Evolutionary conservation across 1,139 yeast species (phyloP), one percentile per base, ranked within the genome.

Genomic region (Nakaseomyces bracarensis): DNA sequence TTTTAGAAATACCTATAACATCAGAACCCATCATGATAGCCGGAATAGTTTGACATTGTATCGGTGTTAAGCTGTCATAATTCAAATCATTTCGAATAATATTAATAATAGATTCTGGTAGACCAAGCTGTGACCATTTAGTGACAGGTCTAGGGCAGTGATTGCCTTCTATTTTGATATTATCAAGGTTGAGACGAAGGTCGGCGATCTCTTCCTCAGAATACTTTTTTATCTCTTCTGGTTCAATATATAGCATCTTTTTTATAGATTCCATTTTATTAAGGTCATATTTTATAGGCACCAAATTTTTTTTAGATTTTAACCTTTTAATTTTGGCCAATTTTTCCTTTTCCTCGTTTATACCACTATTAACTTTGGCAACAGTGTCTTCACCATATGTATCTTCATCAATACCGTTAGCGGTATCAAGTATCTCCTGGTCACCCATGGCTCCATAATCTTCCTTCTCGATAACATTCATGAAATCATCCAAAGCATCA

Each of bases 1-100:
- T 91, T 52, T 87, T 86, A 0, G 98, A 97, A 25, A 91, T 82
- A 5, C 96, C 97, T 41, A 93, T 82, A 3, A 91, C 76, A 65
- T 93, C 97, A 44, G 84, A 64, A 0, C 98, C 97, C 4, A 82
- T 71, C 91, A 91, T 82, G 14, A 87, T 77, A 0, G 89, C 82
- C 0, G 99, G 98, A 14, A 89, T 70, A 0, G 96, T 89, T 57
- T 89, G 96, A 0, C 89, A 72, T 60, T 93, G 99, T 45, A 93
- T 86, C 0, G 96, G 76, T 0, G 96, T 84, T 1, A 97, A 53
- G 5, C 44, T 38, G 4, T 47, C 45, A 44, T 50, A 61, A 10
- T 48, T 48, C 10, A 60, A 44, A 16, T 42, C 65, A 1, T 71
- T 68, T 1, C 64, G 53, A 15, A 87, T 68, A 0, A 76, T 70